Evolutionary conservation across 1,284 basidiomycete genomes (phyloP), one percentile per base, ranked within the genome.

Genomic region (Cutaneotrichosporon sp.): DNA sequence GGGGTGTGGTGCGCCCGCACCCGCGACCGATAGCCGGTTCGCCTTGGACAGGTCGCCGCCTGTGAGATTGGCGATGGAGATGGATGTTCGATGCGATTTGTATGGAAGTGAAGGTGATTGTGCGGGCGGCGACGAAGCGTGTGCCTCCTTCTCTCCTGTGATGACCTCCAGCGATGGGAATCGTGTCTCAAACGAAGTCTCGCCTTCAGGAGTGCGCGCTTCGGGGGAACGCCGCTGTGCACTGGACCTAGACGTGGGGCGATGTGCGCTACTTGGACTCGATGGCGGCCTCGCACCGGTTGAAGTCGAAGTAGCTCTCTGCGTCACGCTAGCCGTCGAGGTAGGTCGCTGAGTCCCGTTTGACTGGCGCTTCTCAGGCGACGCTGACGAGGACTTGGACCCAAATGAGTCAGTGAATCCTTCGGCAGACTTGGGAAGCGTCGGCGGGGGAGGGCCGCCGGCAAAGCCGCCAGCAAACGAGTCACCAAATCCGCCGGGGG

Each of bases 161-260:
- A 75, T 49, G 3, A 55, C 55, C 39, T 75, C 74, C 38, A 75
- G 60, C 0, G 72, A 71, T 1, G 74, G 74, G 55, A 67, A 75
- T 14, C 72, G 59, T 20, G 66, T 61, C 43, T 75, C 74, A 46
- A 75, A 75, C 22, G 57, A 63, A 2, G 57, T 22, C 12, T 71
- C 61, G 5, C 60, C 62, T 2, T 66, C 62, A 0, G 62, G 53
- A n/a, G 57, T 50, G 2, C 62, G 54, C n/a, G 67, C 49, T 5
- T 54, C 19, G n/a, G 29, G 42, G 9, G 32, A 34, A 35, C 32
- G 51, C 26, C 39, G 44, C 9, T 54, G 48, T 7, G 60, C 38
- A 34, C 41, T 58, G 27, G 12, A 24, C 17, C 27, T 41, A 6
- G 45, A 50, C 2, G 44, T 16, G 17, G 44, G 22, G 4, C 32